Percentiles rank a stretch among this genome's conserved stretches.
Evolutionary conservation across 345 rosid genomes (phyloP).

Genomic region (Xanthoceras sorbifolium): DNA sequence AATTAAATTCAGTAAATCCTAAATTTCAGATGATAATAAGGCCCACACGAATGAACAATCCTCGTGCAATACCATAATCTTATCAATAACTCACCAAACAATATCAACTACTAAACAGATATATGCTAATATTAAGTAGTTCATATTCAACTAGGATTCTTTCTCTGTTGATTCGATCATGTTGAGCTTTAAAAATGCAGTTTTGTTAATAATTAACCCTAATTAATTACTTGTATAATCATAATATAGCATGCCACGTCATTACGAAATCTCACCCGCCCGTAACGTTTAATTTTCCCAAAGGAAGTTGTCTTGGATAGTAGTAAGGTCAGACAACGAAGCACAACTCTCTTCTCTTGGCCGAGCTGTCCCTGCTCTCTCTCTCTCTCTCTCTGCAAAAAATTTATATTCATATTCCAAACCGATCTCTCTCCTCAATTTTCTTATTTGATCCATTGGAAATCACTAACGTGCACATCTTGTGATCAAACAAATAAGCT

Average conservation of each 20-base stretch:
- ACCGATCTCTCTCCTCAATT: not conserved
- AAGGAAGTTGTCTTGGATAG: not conserved
- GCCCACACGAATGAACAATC: not conserved
- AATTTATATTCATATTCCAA: not conserved
- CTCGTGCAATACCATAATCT: no score
- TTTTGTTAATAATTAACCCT: not conserved
- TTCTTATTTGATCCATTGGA: not conserved
- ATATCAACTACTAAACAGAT: not conserved
- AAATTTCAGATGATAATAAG: no score
- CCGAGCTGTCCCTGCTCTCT: constrained; percentile 23
- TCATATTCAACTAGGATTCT: no score
- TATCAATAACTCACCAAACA: not conserved
- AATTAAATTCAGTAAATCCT: not conserved
- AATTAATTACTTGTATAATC: not conserved
- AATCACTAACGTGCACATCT: not conserved
- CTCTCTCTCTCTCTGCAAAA: constrained; percentile 1
- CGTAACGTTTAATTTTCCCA: not conserved
- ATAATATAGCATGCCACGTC: not conserved
- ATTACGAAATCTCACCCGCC: not conserved
- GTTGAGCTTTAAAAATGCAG: not conserved
- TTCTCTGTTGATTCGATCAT: not conserved
- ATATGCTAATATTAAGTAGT: not conserved
- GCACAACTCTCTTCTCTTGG: constrained; percentile 5
- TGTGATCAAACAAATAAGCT: not conserved
- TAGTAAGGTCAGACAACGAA: constrained; percentile 18